These are phyloP conservation scores for Bertia moriformis DNA, from an alignment of 2,329 filamentous ascomycete species.

Conservation along the genomic window DNA sequence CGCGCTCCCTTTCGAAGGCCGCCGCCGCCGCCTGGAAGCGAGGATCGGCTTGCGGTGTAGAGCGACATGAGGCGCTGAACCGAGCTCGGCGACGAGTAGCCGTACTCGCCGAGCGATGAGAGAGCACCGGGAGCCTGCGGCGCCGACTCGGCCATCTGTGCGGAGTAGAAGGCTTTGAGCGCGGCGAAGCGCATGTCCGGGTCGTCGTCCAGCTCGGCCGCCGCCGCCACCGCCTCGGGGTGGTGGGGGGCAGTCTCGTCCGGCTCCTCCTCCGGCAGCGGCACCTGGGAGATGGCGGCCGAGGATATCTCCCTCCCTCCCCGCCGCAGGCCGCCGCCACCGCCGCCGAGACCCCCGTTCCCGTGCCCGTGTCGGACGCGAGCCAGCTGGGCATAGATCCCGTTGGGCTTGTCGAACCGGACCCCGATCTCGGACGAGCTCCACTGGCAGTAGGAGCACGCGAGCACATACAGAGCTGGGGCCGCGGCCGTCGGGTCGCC, in stretches of 20 bases:
- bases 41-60: constrained; percentile 57
- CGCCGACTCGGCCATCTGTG: constrained; percentile 56
- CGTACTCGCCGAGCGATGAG: constrained; percentile 29
- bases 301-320: constrained; percentile 3
- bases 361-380: constrained; percentile 54
- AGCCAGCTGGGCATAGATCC: constrained; percentile 67
- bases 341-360: constrained; percentile 30
- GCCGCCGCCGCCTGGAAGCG: no score
- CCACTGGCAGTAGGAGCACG: constrained; percentile 89
- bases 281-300: background rate
- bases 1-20: constrained; percentile 48
- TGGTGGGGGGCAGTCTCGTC: constrained; percentile 12
- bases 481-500: constrained; percentile 28
- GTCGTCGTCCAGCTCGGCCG: constrained; percentile 27
- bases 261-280: background rate
- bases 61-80: constrained; percentile 82
- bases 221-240: constrained; percentile 9
- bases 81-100: constrained; percentile 64
- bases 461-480: constrained; percentile 70
- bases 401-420: constrained; percentile 76
- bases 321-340: constrained; percentile 4
- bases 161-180: constrained; percentile 67
- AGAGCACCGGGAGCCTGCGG: constrained; percentile 31
- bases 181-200: constrained; percentile 59
- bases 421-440: constrained; percentile 78